Percentiles rank a stretch among this genome's conserved stretches.
These are phyloP conservation scores for Pseudotsuga menziesii DNA, from an alignment of 75 land plant genomes.

Conservation along the genomic window DNA sequence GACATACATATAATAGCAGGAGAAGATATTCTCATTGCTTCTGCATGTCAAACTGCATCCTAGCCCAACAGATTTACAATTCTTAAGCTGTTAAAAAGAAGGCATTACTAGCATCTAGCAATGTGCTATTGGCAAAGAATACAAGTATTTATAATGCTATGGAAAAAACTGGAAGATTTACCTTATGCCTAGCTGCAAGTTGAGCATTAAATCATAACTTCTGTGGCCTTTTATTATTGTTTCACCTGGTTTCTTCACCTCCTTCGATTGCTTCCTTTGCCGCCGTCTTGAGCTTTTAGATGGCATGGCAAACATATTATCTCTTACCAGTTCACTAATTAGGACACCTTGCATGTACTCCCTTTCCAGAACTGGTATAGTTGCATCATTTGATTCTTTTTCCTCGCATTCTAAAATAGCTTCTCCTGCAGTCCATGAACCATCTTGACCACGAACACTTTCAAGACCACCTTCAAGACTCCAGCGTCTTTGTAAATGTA, in stretches of 20 bases:
- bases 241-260: constrained; percentile 81
- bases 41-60: not conserved
- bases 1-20: not conserved
- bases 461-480: constrained; percentile 74
- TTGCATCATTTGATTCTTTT: constrained; percentile 19
- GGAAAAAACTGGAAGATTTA: constrained; percentile 14
- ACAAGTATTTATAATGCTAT: not conserved
- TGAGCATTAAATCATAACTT: constrained; percentile 97
- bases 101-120: not conserved
- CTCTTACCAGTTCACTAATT: constrained; percentile 78
- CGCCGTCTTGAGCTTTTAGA: constrained; percentile 52
- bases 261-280: constrained; percentile 48
- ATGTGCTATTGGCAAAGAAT: not conserved
- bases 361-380: constrained; percentile 69
- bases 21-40: not conserved
- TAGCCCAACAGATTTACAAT: not conserved
- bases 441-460: constrained; percentile 44
- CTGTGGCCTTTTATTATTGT: constrained; percentile 90
- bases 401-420: constrained; percentile 40
- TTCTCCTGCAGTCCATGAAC: constrained; percentile 25
- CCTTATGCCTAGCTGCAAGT: constrained; percentile 98
- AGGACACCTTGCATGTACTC: constrained; percentile 98
- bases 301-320: constrained; percentile 32
- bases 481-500: constrained; percentile 63
- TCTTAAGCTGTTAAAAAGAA: not conserved